Conservation (phyloP, 768 basidiomycete species). For the Hortiboletus campestris region DNA sequence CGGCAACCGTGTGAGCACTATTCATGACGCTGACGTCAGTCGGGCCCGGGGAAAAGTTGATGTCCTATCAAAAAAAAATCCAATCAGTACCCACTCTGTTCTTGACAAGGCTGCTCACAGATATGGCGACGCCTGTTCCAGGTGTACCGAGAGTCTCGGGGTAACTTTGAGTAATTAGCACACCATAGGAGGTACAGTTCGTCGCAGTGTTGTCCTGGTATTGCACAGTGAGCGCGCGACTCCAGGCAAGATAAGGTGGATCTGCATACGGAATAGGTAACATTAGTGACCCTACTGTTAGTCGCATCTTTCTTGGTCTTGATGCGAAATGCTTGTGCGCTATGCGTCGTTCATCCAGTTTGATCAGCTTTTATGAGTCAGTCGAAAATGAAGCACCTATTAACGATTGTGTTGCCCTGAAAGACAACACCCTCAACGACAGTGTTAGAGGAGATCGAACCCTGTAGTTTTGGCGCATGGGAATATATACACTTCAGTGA, state of each 20-base stretch:
- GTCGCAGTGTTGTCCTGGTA: slow-evolving; percentile 52
- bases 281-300: slow-evolving; percentile 45
- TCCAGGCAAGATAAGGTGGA: not conserved
- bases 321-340: slow-evolving; percentile 58
- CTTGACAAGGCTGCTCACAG: slow-evolving; percentile 39
- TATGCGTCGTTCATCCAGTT: slow-evolving; percentile 16
- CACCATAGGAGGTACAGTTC: slow-evolving; percentile 48
- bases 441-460: slow-evolving; percentile 48
- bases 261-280: slow-evolving; percentile 47
- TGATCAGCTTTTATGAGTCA: not conserved
- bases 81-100: not conserved
- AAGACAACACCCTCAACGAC: slow-evolving; percentile 50
- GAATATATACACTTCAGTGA: not conserved
- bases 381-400: slow-evolving; percentile 39
- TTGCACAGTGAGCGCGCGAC: not conserved
- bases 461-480: slow-evolving; percentile 33
- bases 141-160: slow-evolving; percentile 51
- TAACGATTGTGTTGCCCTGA: slow-evolving; percentile 49
- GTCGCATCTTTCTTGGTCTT: slow-evolving; percentile 50
- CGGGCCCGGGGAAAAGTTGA: slow-evolving; percentile 45
- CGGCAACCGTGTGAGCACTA: slow-evolving; percentile 45
- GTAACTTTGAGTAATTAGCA: slow-evolving; percentile 66
- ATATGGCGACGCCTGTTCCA: slow-evolving; percentile 55
- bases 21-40: slow-evolving; percentile 44
- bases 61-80: slow-evolving; percentile 32